A percentile compares a stretch with the other conserved stretches of the same genome.
Conservation (phyloP, 495 filamentous ascomycete species). For the Neurospora cerealis region DNA sequence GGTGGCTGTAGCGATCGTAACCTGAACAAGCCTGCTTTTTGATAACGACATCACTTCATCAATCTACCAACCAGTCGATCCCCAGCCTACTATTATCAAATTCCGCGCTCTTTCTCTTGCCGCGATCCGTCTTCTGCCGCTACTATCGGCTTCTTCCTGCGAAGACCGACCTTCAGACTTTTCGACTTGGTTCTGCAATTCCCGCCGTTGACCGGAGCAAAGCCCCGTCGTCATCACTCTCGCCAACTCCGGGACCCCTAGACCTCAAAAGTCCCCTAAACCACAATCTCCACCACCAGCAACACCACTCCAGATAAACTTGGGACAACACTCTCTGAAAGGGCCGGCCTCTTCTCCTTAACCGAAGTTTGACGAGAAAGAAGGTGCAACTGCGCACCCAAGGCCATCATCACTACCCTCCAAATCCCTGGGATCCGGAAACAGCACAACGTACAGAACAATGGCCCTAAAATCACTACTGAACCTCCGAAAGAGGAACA, state of each 20-base stretch:
- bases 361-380: not conserved
- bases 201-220: not conserved
- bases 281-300: not conserved
- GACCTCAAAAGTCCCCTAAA: not conserved
- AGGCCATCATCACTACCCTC: not conserved
- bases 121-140: not conserved
- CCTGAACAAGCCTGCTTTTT: not conserved
- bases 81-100: not conserved
- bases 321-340: not conserved
- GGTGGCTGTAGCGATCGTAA: not conserved
- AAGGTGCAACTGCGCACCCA: not conserved
- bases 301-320: not conserved
- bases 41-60: not conserved
- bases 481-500: not conserved
- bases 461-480: not conserved
- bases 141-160: not conserved
- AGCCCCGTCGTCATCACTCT: not conserved
- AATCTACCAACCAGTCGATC: not conserved
- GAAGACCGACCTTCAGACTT: not conserved
- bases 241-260: not conserved
- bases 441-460: not conserved
- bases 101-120: not conserved
- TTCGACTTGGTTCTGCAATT: not conserved
- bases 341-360: not conserved
- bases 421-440: not conserved